Percentiles rank a stretch among this genome's conserved stretches.
Evolutionary conservation across 805 yeast species (phyloP).

Genomic region (Pichia eremophila): DNA sequence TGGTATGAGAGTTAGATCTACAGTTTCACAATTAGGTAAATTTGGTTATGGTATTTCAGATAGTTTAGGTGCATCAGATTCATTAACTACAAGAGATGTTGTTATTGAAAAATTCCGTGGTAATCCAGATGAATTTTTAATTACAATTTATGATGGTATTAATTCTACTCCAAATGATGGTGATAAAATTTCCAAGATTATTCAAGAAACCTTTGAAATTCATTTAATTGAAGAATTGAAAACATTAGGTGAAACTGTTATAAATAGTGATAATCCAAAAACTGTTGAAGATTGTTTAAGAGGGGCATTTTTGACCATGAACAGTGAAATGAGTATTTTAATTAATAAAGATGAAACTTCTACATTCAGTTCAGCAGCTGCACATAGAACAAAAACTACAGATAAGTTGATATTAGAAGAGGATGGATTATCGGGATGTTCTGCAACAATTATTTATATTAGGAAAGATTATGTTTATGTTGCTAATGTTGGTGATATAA

Average conservation of each 20-base stretch:
- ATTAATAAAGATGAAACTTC: conserved; percentile 37
- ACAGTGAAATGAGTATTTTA: conserved; percentile 69
- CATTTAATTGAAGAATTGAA: conserved; percentile 60
- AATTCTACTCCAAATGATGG: conserved; percentile 46
- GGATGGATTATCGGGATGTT: conserved; percentile 75
- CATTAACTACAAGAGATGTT: conserved; percentile 69
- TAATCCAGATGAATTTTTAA: conserved; percentile 66
- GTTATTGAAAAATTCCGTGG: conserved; percentile 85
- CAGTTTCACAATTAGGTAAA: conserved; percentile 68
- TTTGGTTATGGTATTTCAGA: conserved; percentile 91
- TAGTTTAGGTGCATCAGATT: conserved; percentile 57
- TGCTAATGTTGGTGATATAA: conserved; percentile 88
- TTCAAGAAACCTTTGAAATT: conserved; percentile 63
- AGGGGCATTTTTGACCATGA: conserved; percentile 68
- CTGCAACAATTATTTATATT: conserved; percentile 74
- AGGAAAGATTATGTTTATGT: conserved; percentile 61
- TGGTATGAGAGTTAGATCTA: conserved; percentile 80
- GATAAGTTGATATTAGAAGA: conserved; percentile 48
- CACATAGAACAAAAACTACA: conserved; percentile 40
- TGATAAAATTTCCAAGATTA: conserved; percentile 58
- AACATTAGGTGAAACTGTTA: conserved; percentile 23
- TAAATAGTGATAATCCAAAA: conserved; percentile 33
- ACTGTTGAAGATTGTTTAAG: conserved; percentile 68
- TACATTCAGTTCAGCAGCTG: conserved; percentile 36
- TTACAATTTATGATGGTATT: conserved; percentile 83